These are phyloP conservation scores for Zelopaecilomyces penicillatus DNA, from an alignment of 2,329 filamentous ascomycete species.

Conservation along the genomic window DNA sequence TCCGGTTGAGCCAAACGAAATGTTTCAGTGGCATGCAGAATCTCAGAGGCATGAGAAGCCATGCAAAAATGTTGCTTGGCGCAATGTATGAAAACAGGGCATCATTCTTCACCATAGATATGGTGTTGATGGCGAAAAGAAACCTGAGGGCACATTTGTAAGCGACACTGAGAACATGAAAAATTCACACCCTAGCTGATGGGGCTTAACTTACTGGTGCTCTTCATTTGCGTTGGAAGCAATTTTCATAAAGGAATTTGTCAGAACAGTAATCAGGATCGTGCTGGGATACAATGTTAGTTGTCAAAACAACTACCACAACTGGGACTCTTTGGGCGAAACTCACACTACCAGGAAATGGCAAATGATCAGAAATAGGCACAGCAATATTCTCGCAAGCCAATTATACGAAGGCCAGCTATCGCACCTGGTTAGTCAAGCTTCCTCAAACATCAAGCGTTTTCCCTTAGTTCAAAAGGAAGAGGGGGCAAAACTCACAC, in stretches of 20 bases:
- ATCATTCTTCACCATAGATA: slow-evolving; percentile 98
- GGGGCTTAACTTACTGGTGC: slow-evolving; percentile 50
- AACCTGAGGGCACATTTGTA: slow-evolving; percentile 41
- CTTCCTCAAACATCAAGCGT: too few relatives aligned
- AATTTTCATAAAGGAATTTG: slow-evolving; percentile 93
- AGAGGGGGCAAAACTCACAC: slow-evolving; percentile 41
- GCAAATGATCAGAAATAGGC: slow-evolving; percentile 83
- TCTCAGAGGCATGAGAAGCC: slow-evolving; percentile 75
- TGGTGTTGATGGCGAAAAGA: slow-evolving; percentile 91
- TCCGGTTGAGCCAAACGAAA: slow-evolving; percentile 82
- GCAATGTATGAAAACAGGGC: slow-evolving; percentile 89
- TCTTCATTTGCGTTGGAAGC: slow-evolving; percentile 90
- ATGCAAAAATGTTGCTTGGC: slow-evolving; percentile 84
- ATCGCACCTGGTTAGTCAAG: not conserved
- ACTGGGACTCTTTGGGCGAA: too few relatives aligned
- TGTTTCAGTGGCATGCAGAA: slow-evolving; percentile 71
- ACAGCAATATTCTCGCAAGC: slow-evolving; percentile 67
- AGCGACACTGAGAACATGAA: not conserved
- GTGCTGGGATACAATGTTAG: slow-evolving; percentile 40
- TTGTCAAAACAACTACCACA: not conserved
- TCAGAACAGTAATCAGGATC: slow-evolving; percentile 89
- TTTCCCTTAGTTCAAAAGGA: not conserved
- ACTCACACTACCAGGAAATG: slow-evolving; percentile 81
- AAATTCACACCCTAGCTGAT: not conserved
- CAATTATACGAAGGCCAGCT: slow-evolving; percentile 67